phyloP scores from a whole-genome alignment of 2,329 filamentous ascomycete genomes.

The Phaeosphaeriaceae sp. region DNA sequence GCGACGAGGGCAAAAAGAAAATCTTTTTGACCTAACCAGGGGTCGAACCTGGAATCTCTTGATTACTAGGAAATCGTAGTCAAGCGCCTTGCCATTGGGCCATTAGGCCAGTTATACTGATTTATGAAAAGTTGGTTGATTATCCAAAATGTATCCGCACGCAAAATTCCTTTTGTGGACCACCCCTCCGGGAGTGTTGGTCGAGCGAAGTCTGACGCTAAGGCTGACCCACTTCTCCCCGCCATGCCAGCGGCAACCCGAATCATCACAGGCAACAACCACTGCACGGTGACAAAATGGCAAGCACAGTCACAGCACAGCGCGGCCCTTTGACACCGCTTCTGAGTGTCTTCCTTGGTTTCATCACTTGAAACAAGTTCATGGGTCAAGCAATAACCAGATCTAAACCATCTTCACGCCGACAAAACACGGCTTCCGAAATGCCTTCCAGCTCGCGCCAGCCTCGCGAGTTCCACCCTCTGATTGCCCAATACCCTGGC shows the following conservation, averaged over 20 bases:
- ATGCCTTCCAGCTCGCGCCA: conserved; percentile 13
- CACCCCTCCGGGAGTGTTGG: too few species aligned
- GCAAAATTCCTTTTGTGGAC: too few species aligned
- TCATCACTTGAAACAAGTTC: background rate
- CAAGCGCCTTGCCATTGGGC: conserved; percentile 65
- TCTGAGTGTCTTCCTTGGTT: background rate
- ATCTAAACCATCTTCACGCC: background rate
- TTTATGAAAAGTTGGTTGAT: background rate
- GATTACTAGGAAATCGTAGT: conserved; percentile 53
- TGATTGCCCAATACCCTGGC: conserved; percentile 36
- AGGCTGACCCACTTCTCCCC: background rate
- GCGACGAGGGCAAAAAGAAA: conserved; percentile 3
- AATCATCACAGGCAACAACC: background rate
- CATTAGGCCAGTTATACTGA: conserved; percentile 40
- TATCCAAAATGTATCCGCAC: too few species aligned
- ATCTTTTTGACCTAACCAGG: conserved; percentile 1
- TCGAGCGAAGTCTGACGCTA: background rate
- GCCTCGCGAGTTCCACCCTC: conserved; percentile 16
- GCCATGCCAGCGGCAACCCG: background rate
- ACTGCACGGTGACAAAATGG: background rate
- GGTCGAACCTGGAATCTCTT: conserved; percentile 39
- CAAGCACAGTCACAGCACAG: background rate
- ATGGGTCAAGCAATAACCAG: background rate
- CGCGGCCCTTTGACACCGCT: background rate
- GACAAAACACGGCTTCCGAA: background rate